phyloP scores from a whole-genome alignment of 352 stramenopile species.

The Poterioochromonas sp. region DNA sequence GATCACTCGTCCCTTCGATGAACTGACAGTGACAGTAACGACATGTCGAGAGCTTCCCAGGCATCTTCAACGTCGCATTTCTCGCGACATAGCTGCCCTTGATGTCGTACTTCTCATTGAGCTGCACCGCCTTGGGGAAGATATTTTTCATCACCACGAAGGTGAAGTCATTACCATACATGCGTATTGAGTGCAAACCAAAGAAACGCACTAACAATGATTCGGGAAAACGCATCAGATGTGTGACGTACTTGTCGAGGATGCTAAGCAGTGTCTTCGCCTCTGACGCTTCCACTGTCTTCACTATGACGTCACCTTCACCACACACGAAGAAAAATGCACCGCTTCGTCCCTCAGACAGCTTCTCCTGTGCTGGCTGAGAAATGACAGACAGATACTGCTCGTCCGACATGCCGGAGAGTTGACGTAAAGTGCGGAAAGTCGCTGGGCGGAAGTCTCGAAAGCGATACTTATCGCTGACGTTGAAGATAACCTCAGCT shows the following conservation, averaged over 20 bases:
- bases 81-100: slow-evolving; percentile 76
- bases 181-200: slow-evolving; percentile 72
- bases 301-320: slow-evolving; percentile 76
- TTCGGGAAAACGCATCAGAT: slow-evolving; percentile 64
- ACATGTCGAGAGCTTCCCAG: slow-evolving; percentile 50
- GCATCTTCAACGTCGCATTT: slow-evolving; percentile 29
- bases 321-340: slow-evolving; percentile 74
- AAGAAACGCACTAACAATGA: slow-evolving; percentile 75
- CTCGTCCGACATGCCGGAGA: neutral
- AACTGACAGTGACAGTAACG: slow-evolving; percentile 30
- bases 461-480: neutral
- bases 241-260: slow-evolving; percentile 65
- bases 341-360: slow-evolving; percentile 72
- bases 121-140: slow-evolving; percentile 53
- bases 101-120: slow-evolving; percentile 72
- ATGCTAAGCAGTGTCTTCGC: slow-evolving; percentile 64
- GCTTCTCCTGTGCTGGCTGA: slow-evolving; percentile 54
- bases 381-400: neutral
- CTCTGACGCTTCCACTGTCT: slow-evolving; percentile 67
- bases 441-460: neutral
- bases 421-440: neutral
- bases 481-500: neutral
- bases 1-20: slow-evolving; percentile 21
- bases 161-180: slow-evolving; percentile 79
- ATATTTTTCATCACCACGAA: slow-evolving; percentile 85